Percentiles rank a stretch among this genome's conserved stretches.
Evolutionary conservation across 208 protist genomes (phyloP).

Genomic region (Leishmania guyanensis): DNA sequence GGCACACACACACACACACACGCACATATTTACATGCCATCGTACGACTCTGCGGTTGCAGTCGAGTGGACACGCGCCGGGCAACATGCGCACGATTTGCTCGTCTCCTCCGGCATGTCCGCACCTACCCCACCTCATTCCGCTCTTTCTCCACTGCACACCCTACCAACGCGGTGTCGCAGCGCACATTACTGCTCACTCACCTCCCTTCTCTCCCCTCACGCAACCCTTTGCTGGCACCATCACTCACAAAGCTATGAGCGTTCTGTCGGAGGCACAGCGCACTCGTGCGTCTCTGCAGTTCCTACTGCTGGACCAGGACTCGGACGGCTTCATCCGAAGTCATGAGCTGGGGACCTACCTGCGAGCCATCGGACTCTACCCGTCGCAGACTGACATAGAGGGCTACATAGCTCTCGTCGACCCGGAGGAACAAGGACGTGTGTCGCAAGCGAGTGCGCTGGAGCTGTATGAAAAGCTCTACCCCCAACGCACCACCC

Average conservation of each 20-base stretch:
- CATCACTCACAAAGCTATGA: background rate
- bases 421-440: conserved; percentile 94
- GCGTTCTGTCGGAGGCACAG: conserved; percentile 96
- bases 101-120: background rate
- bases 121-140: background rate
- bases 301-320: conserved; percentile 97
- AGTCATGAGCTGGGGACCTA: conserved; percentile 98
- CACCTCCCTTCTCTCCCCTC: background rate
- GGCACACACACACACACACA: background rate
- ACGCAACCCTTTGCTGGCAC: too few relatives aligned
- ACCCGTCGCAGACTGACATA: conserved; percentile 96
- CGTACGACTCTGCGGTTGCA: background rate
- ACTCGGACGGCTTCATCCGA: conserved; percentile 97
- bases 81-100: background rate
- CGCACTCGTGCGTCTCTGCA: conserved; percentile 99
- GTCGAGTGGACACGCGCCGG: background rate
- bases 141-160: background rate
- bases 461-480: conserved; percentile 75
- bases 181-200: background rate
- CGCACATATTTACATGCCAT: background rate
- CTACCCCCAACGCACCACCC: conserved; percentile 43
- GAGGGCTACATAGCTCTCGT: conserved; percentile 96
- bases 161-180: conserved; percentile 1
- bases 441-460: conserved; percentile 93
- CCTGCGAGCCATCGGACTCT: conserved; percentile 98